Conservation (phyloP, 2,329 filamentous ascomycete species). For the Ceratocystis colombiana region DNA sequence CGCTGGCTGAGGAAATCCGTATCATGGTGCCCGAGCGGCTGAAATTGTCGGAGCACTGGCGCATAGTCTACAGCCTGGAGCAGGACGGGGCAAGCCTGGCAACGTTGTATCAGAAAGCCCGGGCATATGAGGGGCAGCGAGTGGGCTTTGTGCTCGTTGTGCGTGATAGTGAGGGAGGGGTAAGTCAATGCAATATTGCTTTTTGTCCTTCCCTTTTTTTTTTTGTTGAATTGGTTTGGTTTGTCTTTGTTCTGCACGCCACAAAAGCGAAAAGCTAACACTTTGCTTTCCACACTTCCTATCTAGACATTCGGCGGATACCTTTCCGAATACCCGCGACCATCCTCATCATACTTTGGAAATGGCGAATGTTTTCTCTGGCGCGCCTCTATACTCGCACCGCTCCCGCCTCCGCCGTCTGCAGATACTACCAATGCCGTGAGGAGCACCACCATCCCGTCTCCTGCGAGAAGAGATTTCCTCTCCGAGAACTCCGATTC, state of each 20-base stretch:
- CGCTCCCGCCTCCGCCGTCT: conserved; percentile 43
- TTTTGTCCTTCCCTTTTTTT: not conserved
- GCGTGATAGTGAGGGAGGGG: conserved; percentile 62
- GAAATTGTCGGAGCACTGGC: conserved; percentile 81
- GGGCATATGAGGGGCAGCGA: conserved; percentile 54
- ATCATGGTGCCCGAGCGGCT: conserved; percentile 77
- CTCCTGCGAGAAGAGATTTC: conserved; percentile 27
- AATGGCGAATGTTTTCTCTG: conserved; percentile 86
- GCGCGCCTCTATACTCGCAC: conserved; percentile 49
- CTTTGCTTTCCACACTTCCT: not conserved
- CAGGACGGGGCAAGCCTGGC: conserved; percentile 80
- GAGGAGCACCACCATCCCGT: conserved; percentile 37
- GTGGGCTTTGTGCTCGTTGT: conserved; percentile 87
- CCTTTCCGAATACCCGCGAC: conserved; percentile 77
- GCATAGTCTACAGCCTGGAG: conserved; percentile 76
- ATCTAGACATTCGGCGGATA: conserved; percentile 78
- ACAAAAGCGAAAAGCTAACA: not conserved
- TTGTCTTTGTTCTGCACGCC: not conserved
- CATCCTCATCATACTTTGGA: conserved; percentile 77
- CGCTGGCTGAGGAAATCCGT: conserved; percentile 84
- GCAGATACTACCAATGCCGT: conserved; percentile 41
- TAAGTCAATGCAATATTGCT: conserved; percentile 38
- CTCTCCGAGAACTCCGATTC: conserved; percentile 32
- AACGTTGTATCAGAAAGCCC: conserved; percentile 75
- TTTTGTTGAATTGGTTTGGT: not conserved